phyloP scores from a whole-genome alignment of 1,139 yeast species.

The Debaryomycetaceae sp. region DNA sequence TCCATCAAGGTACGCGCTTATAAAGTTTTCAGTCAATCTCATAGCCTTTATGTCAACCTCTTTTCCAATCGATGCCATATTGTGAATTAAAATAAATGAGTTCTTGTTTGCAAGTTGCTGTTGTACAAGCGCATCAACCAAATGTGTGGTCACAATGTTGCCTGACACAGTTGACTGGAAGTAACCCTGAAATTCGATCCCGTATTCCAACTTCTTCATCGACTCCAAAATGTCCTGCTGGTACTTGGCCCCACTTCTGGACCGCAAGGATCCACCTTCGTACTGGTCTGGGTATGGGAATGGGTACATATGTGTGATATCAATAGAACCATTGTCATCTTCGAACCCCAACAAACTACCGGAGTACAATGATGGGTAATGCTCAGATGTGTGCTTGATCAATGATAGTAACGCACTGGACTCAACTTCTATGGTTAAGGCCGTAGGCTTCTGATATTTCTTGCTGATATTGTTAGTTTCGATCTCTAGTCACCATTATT shows the following conservation, averaged over 20 bases:
- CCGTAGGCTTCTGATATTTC: conserved; percentile 39
- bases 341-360: conserved; percentile 82
- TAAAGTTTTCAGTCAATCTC: conserved; percentile 62
- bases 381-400: conserved; percentile 69
- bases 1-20: conserved; percentile 54
- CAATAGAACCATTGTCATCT: conserved; percentile 49
- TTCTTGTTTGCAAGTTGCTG: conserved; percentile 66
- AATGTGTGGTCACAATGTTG: conserved; percentile 60
- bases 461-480: conserved; percentile 11
- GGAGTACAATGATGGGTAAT: conserved; percentile 61
- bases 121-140: conserved; percentile 64
- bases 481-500: neutral
- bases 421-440: conserved; percentile 45
- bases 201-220: conserved; percentile 62
- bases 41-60: conserved; percentile 67
- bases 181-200: conserved; percentile 80
- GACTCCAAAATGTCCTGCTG: conserved; percentile 66
- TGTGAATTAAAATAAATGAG: conserved; percentile 67
- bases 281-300: conserved; percentile 52
- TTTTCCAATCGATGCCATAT: conserved; percentile 63
- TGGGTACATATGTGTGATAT: conserved; percentile 66
- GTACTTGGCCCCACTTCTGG: conserved; percentile 63
- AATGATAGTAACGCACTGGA: conserved; percentile 67
- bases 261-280: conserved; percentile 51
- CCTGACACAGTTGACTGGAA: conserved; percentile 72